Evolutionary conservation across 305 asterid genomes (phyloP).

Genomic region (Fraxinus dipetala): DNA sequence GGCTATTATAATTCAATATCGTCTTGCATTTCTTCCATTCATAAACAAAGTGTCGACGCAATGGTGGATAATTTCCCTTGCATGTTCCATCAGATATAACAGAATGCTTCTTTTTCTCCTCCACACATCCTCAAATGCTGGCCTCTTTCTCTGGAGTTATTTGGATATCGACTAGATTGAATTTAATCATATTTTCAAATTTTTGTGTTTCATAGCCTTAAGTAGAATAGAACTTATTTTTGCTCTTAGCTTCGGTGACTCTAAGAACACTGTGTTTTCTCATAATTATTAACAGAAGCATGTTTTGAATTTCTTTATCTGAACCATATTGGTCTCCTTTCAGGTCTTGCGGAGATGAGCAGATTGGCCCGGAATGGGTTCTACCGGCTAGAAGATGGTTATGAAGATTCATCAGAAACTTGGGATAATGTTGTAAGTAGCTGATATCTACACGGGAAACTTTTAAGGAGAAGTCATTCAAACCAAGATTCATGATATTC

Average conservation of each 20-base stretch:
- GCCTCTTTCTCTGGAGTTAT: not conserved
- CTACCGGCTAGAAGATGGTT: slow-evolving; percentile 29
- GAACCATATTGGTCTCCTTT: slow-evolving; percentile 19
- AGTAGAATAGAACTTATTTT: not conserved
- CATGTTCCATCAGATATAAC: not conserved
- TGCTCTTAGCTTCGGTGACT: not conserved
- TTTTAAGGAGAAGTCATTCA: not conserved
- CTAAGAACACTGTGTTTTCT: not conserved
- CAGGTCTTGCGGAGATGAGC: slow-evolving; percentile 71
- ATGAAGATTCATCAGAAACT: slow-evolving; percentile 31
- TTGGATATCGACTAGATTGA: not conserved
- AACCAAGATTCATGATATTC: not conserved
- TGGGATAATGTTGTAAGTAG: slow-evolving; percentile 37
- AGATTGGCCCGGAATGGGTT: slow-evolving; percentile 42
- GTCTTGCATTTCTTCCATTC: not conserved
- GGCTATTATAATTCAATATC: not conserved
- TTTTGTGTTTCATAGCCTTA: not conserved
- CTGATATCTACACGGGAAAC: not conserved
- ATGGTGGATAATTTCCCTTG: not conserved
- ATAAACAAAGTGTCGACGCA: not conserved
- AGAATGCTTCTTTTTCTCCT: not conserved
- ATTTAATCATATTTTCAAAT: not conserved
- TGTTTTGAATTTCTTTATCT: slow-evolving; percentile 18
- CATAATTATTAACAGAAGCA: not conserved
- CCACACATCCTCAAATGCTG: not conserved